Evolutionary conservation across 1,284 basidiomycete species (phyloP).

Genomic region (Exobasidium cylindrosporum): DNA sequence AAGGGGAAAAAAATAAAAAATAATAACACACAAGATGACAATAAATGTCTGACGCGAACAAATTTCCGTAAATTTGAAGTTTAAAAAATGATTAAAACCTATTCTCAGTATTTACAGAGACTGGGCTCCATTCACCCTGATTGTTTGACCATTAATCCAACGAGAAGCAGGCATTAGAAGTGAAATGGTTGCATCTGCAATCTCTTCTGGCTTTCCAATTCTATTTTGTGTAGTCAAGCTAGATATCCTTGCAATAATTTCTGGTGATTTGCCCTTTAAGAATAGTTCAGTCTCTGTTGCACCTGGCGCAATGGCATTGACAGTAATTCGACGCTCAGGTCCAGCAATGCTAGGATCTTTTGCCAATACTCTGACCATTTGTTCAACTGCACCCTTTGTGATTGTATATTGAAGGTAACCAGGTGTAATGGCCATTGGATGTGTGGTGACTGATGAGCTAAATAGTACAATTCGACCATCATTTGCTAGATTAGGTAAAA

Average conservation of each 20-base stretch:
- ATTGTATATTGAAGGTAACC: slow-evolving; percentile 62
- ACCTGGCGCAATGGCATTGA: slow-evolving; percentile 64
- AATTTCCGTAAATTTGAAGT: too few relatives aligned
- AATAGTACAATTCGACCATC: slow-evolving; percentile 65
- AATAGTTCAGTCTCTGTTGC: slow-evolving; percentile 63
- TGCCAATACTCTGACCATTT: slow-evolving; percentile 63
- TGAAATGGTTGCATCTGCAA: slow-evolving; percentile 62
- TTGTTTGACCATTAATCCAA: slow-evolving; percentile 64
- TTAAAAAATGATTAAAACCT: too few relatives aligned
- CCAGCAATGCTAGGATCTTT: slow-evolving; percentile 58
- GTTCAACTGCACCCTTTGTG: slow-evolving; percentile 64
- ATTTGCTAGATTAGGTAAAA: slow-evolving; percentile 8
- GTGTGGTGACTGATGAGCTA: slow-evolving; percentile 60
- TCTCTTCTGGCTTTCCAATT: slow-evolving; percentile 62
- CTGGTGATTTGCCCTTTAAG: slow-evolving; percentile 61
- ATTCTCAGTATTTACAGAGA: background rate
- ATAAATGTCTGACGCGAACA: too few relatives aligned
- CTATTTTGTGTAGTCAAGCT: slow-evolving; percentile 60
- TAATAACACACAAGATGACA: too few relatives aligned
- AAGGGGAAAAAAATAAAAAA: too few relatives aligned
- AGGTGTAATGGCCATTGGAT: slow-evolving; percentile 36
- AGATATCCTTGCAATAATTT: slow-evolving; percentile 60
- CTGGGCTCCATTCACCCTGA: slow-evolving; percentile 62
- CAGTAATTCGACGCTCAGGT: slow-evolving; percentile 62
- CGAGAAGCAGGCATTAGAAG: slow-evolving; percentile 61